These are phyloP conservation scores for Lasiosphaeria miniovina DNA, from an alignment of 495 filamentous ascomycete genomes.

Conservation along the genomic window DNA sequence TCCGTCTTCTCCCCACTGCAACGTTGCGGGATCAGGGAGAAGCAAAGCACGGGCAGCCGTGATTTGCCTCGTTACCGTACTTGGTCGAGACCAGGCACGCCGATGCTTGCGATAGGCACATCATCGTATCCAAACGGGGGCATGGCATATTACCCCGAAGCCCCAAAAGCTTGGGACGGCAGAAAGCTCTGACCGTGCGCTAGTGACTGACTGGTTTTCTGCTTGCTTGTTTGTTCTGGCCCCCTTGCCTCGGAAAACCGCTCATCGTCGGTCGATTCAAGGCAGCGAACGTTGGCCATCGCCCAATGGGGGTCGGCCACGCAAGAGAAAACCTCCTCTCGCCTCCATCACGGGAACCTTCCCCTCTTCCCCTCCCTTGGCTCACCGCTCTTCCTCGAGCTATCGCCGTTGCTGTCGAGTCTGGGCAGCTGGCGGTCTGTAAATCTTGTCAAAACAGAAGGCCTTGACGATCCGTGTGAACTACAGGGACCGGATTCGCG, in stretches of 20 bases:
- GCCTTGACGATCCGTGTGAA: not conserved
- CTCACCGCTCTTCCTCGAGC: slow-evolving; percentile 4
- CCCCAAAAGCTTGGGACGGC: slow-evolving; percentile 16
- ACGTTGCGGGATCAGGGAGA: slow-evolving; percentile 8
- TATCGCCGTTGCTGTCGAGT: not conserved
- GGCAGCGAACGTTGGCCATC: slow-evolving; percentile 3
- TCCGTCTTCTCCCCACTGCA: slow-evolving; percentile 10
- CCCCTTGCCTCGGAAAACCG: slow-evolving; percentile 2
- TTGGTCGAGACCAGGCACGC: slow-evolving; percentile 10
- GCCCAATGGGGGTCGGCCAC: slow-evolving; percentile 12
- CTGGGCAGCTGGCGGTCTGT: too few relatives aligned
- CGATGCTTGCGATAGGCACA: not conserved
- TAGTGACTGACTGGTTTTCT: not conserved
- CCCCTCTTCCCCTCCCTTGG: slow-evolving; percentile 10
- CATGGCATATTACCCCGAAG: not conserved
- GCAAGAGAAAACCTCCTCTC: not conserved
- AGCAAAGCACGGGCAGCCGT: not conserved
- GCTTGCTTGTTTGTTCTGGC: not conserved
- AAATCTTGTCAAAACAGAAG: not conserved
- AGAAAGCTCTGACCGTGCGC: slow-evolving; percentile 4
- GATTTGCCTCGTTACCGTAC: slow-evolving; percentile 4
- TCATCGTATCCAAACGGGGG: not conserved
- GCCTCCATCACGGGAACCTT: slow-evolving; percentile 5
- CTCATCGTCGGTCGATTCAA: slow-evolving; percentile 18
- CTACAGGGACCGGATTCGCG: slow-evolving; percentile 1